Evolutionary conservation across 2,329 filamentous ascomycete genomes (phyloP), one percentile per base, ranked within the genome.

Genomic region (Pyrenophora tritici-repentis): DNA sequence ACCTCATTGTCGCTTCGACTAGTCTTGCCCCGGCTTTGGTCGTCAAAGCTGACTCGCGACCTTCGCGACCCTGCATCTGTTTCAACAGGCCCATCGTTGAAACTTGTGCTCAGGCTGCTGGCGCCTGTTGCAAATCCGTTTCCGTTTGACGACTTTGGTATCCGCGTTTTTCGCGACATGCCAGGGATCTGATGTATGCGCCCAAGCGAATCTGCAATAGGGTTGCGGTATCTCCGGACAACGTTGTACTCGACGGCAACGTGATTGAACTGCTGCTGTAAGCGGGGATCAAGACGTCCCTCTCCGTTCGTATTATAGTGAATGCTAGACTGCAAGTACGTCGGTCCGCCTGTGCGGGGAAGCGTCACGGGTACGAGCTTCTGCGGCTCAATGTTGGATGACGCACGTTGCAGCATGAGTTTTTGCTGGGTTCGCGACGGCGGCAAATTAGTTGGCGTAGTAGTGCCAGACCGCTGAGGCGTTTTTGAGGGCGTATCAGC

Each of bases 211-310:
- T 86, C 81, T 4, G 82, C 83, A 14, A 90, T 79, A 0, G 88
- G 86, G 61, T 89, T 88, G 63, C 89, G 86, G 66, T 87, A 87
- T 37, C 88, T 79, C 46, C 87, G 81, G 29, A 91, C 86, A 7
- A 89, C 87, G n/a, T 86, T 79, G 68, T 90, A 90, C 66, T 90
- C 87, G 72, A 88, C 83, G 13, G 85, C 85, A 1, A 87, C 88
- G 39, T 85, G 81, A 67, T 90, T 87, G 46, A 90, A 80, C 41
- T 87, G 80, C 66, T 84, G 82, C 62, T 81, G 78, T 22, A 89
- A 79, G 4, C 86, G 80, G 1, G 86, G 86, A 62, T 89, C 86
- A 13, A 67, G 81, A 75, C 73, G 67, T 6, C 70, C 69, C 40
- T 74, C 73, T 39, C 65, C 68, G 24, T 62, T 67, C 6, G 63